These are phyloP conservation scores for Exserohilum rostratum DNA, from an alignment of 2,329 filamentous ascomycete species.

Conservation along the genomic window DNA sequence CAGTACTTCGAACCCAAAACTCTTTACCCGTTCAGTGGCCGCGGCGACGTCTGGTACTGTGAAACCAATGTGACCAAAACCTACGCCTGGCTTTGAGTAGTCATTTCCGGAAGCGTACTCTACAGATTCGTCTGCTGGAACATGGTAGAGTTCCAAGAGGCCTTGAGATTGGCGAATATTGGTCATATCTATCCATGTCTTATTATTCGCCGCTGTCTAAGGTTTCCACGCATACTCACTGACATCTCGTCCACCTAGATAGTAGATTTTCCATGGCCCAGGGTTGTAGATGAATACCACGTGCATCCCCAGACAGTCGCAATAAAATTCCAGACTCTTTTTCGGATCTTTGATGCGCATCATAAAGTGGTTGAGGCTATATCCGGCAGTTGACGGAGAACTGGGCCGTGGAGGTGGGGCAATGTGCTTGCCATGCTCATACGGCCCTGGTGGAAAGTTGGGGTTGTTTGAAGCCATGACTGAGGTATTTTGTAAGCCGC, in stretches of 20 bases:
- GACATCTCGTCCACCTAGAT: constrained; percentile 38
- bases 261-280: constrained; percentile 45
- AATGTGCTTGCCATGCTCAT: constrained; percentile 30
- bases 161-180: constrained; percentile 33
- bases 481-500: neutral
- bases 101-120: constrained; percentile 39
- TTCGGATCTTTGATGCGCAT: constrained; percentile 40
- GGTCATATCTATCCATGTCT: constrained; percentile 16
- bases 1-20: constrained; percentile 33
- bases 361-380: constrained; percentile 44
- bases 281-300: constrained; percentile 45
- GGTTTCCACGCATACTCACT: constrained; percentile 5
- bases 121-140: constrained; percentile 29
- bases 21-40: constrained; percentile 27
- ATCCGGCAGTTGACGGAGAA: constrained; percentile 35
- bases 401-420: constrained; percentile 31
- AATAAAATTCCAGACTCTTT: constrained; percentile 39
- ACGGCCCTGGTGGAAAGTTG: constrained; percentile 30
- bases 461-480: constrained; percentile 20
- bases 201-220: neutral
- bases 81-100: constrained; percentile 24
- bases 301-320: constrained; percentile 43
- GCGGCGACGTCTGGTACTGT: constrained; percentile 40
- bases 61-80: constrained; percentile 47
- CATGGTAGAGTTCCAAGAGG: constrained; percentile 42